These are phyloP conservation scores for Colletotrichum tanaceti DNA, from an alignment of 2,329 filamentous ascomycete species.

Conservation along the genomic window DNA sequence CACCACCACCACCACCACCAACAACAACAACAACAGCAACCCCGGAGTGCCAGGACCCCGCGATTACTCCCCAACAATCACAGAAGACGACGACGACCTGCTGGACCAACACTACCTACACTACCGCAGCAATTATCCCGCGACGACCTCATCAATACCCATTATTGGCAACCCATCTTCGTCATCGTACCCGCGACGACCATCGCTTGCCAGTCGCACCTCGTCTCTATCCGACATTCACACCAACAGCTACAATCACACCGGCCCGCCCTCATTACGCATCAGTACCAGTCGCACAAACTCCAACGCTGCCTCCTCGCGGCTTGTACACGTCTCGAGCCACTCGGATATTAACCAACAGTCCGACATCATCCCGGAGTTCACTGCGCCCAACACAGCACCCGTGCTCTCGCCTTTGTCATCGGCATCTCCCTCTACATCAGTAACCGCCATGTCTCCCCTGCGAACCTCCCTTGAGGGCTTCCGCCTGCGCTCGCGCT, in stretches of 20 bases:
- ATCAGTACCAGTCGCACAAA: conserved; percentile 53
- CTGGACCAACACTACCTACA: conserved; percentile 31
- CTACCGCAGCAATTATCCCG: conserved; percentile 40
- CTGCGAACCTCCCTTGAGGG: conserved; percentile 70
- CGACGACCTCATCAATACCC: conserved; percentile 42
- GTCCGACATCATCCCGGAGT: conserved; percentile 43
- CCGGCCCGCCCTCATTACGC: conserved; percentile 49
- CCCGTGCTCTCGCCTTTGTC: conserved; percentile 45
- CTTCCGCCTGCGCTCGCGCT: conserved; percentile 70
- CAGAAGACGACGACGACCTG: conserved; percentile 61
- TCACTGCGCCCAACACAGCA: conserved; percentile 46
- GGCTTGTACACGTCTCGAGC: conserved; percentile 57
- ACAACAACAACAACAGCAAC: conserved; percentile 18
- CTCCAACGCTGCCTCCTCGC: conserved; percentile 48
- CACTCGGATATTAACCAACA: conserved; percentile 61
- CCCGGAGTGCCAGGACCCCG: conserved; percentile 47
- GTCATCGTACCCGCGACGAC: conserved; percentile 46
- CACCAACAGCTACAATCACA: conserved; percentile 48
- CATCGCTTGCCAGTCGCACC: conserved; percentile 54
- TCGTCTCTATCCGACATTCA: conserved; percentile 54
- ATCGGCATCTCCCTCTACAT: conserved; percentile 51
- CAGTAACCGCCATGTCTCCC: conserved; percentile 58
- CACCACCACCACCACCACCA: no score
- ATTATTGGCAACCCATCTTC: conserved; percentile 46
- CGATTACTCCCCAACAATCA: conserved; percentile 68